A percentile compares a stretch with the other conserved stretches of the same genome.
Conservation (phyloP, 2,329 filamentous ascomycete species). For the Alternaria longipes region DNA sequence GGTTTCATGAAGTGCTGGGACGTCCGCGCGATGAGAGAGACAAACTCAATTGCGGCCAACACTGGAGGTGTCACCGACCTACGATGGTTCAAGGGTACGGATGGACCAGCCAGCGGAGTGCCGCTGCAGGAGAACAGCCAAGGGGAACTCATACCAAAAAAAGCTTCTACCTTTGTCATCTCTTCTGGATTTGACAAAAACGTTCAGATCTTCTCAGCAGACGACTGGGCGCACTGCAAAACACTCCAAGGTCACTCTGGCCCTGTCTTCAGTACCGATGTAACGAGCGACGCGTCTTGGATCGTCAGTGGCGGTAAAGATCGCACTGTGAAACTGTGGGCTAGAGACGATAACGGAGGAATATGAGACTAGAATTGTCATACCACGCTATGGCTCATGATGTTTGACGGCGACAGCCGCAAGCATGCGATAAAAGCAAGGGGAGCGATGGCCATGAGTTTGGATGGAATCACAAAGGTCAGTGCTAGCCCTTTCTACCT, state of each 20-base stretch:
- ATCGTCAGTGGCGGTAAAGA: constrained; percentile 96
- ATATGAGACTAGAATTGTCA: constrained; percentile 33
- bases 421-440: constrained; percentile 2
- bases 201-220: constrained; percentile 93
- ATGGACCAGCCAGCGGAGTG: constrained; percentile 72
- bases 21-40: constrained; percentile 83
- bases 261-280: constrained; percentile 89
- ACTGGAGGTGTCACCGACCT: constrained; percentile 91
- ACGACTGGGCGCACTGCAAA: constrained; percentile 93
- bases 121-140: constrained; percentile 70
- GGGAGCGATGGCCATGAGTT: constrained; percentile 10
- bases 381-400: constrained; percentile 3
- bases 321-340: constrained; percentile 95
- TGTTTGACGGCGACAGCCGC: neutral
- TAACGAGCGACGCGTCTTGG: constrained; percentile 86
- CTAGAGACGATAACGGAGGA: constrained; percentile 67
- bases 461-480: constrained; percentile 19
- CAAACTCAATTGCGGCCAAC: constrained; percentile 88
- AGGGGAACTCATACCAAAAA: constrained; percentile 74
- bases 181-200: constrained; percentile 92
- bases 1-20: constrained; percentile 99
- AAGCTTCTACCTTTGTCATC: constrained; percentile 90
- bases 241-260: constrained; percentile 89
- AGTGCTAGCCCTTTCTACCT: constrained; percentile 20
- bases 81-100: constrained; percentile 89